Evolutionary conservation across 148 eudicot genomes (phyloP).

Genomic region (Silene latifolia): DNA sequence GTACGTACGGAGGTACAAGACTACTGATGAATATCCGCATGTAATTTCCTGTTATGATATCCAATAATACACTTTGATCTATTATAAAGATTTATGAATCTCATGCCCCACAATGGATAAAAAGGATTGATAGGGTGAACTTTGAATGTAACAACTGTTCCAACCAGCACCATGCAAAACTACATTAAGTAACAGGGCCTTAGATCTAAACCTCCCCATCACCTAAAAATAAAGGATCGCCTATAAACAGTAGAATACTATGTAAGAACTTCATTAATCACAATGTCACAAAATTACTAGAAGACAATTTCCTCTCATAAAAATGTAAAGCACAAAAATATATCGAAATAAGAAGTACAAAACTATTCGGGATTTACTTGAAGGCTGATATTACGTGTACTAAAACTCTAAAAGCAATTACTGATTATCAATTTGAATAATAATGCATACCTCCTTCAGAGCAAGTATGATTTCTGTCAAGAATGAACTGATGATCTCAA

Average conservation of each 20-base stretch:
- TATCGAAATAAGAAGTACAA: neutral
- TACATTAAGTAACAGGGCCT: neutral
- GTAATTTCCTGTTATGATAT: too few species aligned
- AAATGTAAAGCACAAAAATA: neutral
- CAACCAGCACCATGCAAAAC: neutral
- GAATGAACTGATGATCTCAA: slow-evolving; percentile 52
- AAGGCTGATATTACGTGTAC: neutral
- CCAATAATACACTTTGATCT: too few species aligned
- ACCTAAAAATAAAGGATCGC: neutral
- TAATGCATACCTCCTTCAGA: slow-evolving; percentile 71
- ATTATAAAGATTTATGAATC: neutral
- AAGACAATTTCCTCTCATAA: neutral
- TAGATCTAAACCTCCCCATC: neutral
- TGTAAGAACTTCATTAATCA: neutral
- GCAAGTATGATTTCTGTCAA: slow-evolving; percentile 88
- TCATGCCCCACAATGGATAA: neutral
- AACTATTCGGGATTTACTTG: neutral
- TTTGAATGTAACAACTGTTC: neutral
- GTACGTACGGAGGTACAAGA: too few species aligned
- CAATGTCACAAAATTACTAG: neutral
- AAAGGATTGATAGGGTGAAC: neutral
- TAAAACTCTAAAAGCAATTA: neutral
- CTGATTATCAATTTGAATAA: neutral
- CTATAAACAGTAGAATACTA: neutral
- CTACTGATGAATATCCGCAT: too few species aligned